Evolutionary conservation across 2,329 filamentous ascomycete genomes (phyloP).

Genomic region (Stenocarpella maydis): DNA sequence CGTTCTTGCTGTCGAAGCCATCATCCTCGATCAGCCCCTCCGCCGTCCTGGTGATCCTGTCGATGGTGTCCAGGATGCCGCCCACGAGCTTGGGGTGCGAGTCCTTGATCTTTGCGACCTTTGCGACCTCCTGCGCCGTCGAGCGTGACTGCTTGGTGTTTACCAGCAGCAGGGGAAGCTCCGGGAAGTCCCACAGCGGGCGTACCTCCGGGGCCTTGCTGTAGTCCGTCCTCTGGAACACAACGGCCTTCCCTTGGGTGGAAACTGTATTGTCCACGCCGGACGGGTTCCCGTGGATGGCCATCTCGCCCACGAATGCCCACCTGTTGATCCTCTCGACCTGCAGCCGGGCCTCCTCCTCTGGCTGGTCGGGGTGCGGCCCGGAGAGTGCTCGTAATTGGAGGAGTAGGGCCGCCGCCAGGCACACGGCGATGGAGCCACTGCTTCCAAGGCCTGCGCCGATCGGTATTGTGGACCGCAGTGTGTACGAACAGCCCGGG

Average conservation of each 20-base stretch:
- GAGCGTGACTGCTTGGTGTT: conserved; percentile 90
- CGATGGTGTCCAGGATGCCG: conserved; percentile 85
- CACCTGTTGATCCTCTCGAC: conserved; percentile 96
- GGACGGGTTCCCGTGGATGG: conserved; percentile 95
- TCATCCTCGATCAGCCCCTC: conserved; percentile 63
- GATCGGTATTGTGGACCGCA: conserved; percentile 93
- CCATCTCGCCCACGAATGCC: conserved; percentile 97
- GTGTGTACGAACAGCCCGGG: conserved; percentile 84
- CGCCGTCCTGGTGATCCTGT: conserved; percentile 70
- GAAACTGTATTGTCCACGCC: conserved; percentile 97
- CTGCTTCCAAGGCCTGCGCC: conserved; percentile 91
- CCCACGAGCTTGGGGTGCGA: conserved; percentile 80
- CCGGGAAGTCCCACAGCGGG: conserved; percentile 86
- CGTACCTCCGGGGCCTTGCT: conserved; percentile 78
- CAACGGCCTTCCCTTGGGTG: conserved; percentile 90
- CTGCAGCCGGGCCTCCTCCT: conserved; percentile 86
- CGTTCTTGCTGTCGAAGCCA: conserved; percentile 72
- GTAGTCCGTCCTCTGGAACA: conserved; percentile 86
- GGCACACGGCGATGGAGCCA: conserved; percentile 91
- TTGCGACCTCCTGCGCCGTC: conserved; percentile 84
- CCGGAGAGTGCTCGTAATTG: conserved; percentile 89
- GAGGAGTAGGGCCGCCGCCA: conserved; percentile 82
- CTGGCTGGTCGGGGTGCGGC: conserved; percentile 89
- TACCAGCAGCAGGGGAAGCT: conserved; percentile 87
- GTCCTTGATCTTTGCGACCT: conserved; percentile 77